Base-by-base conservation (phyloP, 2,329 filamentous ascomycete species). In the Diaporthe sp. region DNA sequence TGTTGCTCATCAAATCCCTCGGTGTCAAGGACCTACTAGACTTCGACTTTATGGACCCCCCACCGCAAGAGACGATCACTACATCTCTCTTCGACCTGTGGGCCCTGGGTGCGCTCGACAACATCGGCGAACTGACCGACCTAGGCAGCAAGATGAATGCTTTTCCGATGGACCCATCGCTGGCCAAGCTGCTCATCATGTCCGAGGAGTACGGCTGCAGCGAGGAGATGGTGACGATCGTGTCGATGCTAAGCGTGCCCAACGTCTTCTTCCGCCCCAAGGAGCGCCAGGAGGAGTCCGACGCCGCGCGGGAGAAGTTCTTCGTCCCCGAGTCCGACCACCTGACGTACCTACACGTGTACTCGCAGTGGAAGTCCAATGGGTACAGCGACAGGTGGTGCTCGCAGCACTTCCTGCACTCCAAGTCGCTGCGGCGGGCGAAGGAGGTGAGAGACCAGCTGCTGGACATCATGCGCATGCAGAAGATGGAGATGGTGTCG, bases 1-100 rank as follows among this genome's bases (percentile, higher is more conserved):
- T 99, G 4, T 88, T 99, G 20, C 91, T 99, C 67, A 89, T 99
- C 63, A 99, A 99, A 82, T 98, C 95, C 0, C 90, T 99, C 0
- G 97, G 97, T 0, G 96, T 99, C 25, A 96, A 95, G 81, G 96
- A 99, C 79, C 88, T 99, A 13, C 86, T 99, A 1, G 96, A 99
- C 83, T 99, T 99, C 81, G 95, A 98, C 83, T 99, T 99, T 80
- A 98, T 99, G 96, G 97, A 99, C 79, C 97, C 97, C 2, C 97
- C 97, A 9, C 97, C 97, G 0, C 97, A 99, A 85, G 97, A 99
- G 81, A 98, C 96, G 0, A 98, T 99, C 79, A 96, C 95, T 0
- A 99, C 97, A 0, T 98, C 96, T 4, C 92, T 99, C 49, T 99
- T 98, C 85, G 97, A 99, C 80, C 91, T 99, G 0, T 99, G 97